These are phyloP conservation scores for Stachybotrys elegans DNA, from an alignment of 2,329 filamentous ascomycete genomes.

Conservation along the genomic window DNA sequence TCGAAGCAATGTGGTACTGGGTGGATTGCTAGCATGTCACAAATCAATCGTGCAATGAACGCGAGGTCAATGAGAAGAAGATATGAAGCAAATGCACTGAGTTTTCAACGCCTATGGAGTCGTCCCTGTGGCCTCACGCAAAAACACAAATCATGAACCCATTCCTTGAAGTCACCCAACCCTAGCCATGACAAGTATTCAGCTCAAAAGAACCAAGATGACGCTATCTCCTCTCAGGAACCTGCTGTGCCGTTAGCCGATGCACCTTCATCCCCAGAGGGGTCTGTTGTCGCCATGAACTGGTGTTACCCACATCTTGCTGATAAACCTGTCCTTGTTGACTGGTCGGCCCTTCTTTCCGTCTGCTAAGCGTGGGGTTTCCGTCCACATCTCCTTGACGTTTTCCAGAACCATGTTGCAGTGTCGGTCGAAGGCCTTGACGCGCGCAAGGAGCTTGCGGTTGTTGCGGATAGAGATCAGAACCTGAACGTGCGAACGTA, in stretches of 20 bases:
- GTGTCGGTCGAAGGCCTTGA: slow-evolving; percentile 97
- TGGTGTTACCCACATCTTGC: slow-evolving; percentile 73
- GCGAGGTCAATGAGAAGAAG: slow-evolving; percentile 15
- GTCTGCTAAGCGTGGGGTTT: slow-evolving; percentile 75
- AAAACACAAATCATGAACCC: slow-evolving; percentile 13
- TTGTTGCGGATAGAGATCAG: slow-evolving; percentile 98
- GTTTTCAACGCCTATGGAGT: slow-evolving; percentile 34
- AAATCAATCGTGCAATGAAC: slow-evolving; percentile 28
- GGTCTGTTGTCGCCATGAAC: background rate
- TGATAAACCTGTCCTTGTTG: slow-evolving; percentile 98
- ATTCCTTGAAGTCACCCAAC: slow-evolving; percentile 3
- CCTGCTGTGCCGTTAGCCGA: slow-evolving; percentile 46
- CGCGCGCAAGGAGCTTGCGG: slow-evolving; percentile 91
- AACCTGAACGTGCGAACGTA: slow-evolving; percentile 90
- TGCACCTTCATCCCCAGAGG: background rate
- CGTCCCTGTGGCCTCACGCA: slow-evolving; percentile 20
- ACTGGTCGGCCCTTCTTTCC: slow-evolving; percentile 87
- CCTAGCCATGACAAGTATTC: slow-evolving; percentile 13
- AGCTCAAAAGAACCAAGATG: slow-evolving; percentile 80
- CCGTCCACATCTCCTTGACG: slow-evolving; percentile 97
- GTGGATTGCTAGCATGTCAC: slow-evolving; percentile 1
- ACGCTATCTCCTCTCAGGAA: slow-evolving; percentile 85
- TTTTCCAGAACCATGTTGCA: slow-evolving; percentile 99
- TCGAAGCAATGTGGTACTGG: background rate
- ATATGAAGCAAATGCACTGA: slow-evolving; percentile 15